Conservation (phyloP, 768 basidiomycete genomes). For the Russula emetica region DNA sequence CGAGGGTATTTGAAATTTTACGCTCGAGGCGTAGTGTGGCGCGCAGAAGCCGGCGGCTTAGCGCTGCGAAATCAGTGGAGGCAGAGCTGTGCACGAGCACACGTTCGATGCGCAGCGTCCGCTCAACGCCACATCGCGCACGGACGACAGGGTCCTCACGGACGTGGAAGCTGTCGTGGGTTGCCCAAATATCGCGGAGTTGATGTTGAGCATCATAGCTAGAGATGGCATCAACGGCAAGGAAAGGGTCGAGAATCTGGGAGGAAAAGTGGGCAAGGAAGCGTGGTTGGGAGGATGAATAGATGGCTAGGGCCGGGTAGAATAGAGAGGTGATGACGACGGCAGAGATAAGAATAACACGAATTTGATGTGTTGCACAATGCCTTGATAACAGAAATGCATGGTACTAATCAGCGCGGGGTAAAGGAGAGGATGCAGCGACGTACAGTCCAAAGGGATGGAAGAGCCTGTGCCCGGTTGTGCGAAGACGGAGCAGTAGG, state of each 20-base stretch:
- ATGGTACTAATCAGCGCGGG: neutral
- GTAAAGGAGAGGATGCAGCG: slow-evolving; percentile 4
- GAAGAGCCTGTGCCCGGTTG: slow-evolving; percentile 48
- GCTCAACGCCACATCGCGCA: slow-evolving; percentile 64
- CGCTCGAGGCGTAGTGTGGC: slow-evolving; percentile 63
- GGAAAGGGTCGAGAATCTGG: slow-evolving; percentile 59
- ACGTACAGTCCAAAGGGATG: slow-evolving; percentile 78
- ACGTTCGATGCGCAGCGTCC: slow-evolving; percentile 72
- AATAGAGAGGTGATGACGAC: slow-evolving; percentile 86
- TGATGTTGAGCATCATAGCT: slow-evolving; percentile 56
- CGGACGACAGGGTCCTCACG: slow-evolving; percentile 68
- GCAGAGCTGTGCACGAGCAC: slow-evolving; percentile 61
- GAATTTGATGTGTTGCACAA: slow-evolving; percentile 86
- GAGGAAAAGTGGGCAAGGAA: slow-evolving; percentile 50
- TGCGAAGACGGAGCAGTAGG: slow-evolving; percentile 37
- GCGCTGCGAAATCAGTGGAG: slow-evolving; percentile 46
- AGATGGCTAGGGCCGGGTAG: slow-evolving; percentile 84
- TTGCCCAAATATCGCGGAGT: slow-evolving; percentile 68
- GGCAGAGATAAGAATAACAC: slow-evolving; percentile 81
- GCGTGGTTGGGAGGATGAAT: slow-evolving; percentile 67
- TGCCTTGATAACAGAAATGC: slow-evolving; percentile 46
- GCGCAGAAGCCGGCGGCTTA: slow-evolving; percentile 58
- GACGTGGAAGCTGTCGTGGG: slow-evolving; percentile 55
- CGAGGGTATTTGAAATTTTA: slow-evolving; percentile 45
- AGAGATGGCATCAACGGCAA: slow-evolving; percentile 49